phyloP scores from a whole-genome alignment of 192 early-diverging fungal species.

The Chytriomyces sp. region DNA sequence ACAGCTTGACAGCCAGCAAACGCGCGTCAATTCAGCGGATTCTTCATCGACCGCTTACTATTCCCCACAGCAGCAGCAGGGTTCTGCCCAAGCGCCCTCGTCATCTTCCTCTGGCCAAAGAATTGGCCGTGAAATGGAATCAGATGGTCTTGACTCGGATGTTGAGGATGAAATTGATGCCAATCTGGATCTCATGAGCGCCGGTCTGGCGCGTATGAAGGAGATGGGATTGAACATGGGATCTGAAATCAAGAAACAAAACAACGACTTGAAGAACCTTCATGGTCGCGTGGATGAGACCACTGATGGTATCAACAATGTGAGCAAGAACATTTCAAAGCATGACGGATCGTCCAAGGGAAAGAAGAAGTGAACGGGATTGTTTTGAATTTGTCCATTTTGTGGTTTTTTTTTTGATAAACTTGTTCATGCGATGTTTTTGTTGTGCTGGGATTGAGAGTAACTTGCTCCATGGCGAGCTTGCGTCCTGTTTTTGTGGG shows the following conservation, averaged over 20 bases:
- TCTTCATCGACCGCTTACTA: neutral
- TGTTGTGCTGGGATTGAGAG: too few relatives aligned
- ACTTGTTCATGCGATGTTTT: too few relatives aligned
- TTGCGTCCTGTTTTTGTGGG: too few relatives aligned
- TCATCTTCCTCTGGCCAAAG: neutral
- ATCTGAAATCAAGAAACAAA: constrained; percentile 45
- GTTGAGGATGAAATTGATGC: constrained; percentile 61
- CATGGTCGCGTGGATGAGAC: constrained; percentile 33
- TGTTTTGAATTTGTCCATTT: too few relatives aligned
- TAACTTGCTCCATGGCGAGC: too few relatives aligned
- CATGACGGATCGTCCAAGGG: neutral
- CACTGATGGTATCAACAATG: constrained; percentile 31
- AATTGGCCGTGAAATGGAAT: constrained; percentile 24
- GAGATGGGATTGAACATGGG: constrained; percentile 58
- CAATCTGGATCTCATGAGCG: constrained; percentile 54
- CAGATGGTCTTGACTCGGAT: constrained; percentile 52
- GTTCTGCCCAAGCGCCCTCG: neutral
- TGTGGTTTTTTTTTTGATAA: too few relatives aligned
- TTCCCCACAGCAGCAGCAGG: too few relatives aligned
- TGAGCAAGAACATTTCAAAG: neutral
- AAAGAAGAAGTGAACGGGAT: too few relatives aligned
- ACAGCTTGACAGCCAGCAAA: constrained; percentile 20
- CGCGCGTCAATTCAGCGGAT: neutral
- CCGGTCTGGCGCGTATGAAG: constrained; percentile 51
- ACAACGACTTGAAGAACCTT: constrained; percentile 36